Conservation (phyloP, 1,284 basidiomycete species). For the Ganoderma boninense region DNA sequence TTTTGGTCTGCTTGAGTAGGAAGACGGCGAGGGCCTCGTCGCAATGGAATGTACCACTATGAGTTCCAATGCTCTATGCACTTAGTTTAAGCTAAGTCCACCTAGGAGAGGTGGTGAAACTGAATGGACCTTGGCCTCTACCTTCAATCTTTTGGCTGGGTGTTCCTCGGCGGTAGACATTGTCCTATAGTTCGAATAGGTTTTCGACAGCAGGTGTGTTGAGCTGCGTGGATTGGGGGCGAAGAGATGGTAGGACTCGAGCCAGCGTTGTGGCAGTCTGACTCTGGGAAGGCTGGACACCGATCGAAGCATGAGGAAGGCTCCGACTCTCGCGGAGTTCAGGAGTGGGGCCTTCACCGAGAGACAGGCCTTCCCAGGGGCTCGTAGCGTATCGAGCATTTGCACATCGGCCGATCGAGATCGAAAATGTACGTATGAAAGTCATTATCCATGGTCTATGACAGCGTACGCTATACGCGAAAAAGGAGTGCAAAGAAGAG, state of each 20-base stretch:
- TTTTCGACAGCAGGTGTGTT: background rate
- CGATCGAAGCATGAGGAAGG: slow-evolving; percentile 12
- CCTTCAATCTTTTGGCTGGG: slow-evolving; percentile 58
- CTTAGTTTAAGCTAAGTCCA: background rate
- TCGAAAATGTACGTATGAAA: slow-evolving; percentile 11
- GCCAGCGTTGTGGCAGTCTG: background rate
- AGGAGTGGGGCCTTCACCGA: background rate
- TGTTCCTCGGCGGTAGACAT: slow-evolving; percentile 47
- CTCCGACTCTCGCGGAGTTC: slow-evolving; percentile 25
- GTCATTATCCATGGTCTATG: slow-evolving; percentile 23
- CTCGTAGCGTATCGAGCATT: background rate
- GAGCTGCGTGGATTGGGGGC: background rate
- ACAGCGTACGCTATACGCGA: slow-evolving; percentile 7
- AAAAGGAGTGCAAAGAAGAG: slow-evolving; percentile 8
- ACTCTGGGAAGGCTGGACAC: slow-evolving; percentile 10
- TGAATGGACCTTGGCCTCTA: slow-evolving; percentile 49
- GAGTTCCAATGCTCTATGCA: slow-evolving; percentile 84
- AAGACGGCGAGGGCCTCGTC: slow-evolving; percentile 97
- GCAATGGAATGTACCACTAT: slow-evolving; percentile 96
- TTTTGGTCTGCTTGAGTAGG: slow-evolving; percentile 81
- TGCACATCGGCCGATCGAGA: slow-evolving; percentile 3
- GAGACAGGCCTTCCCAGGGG: slow-evolving; percentile 5
- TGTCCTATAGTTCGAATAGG: background rate
- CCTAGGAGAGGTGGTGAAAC: background rate
- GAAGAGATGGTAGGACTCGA: background rate